Evolutionary conservation across 164 flowering plant species (phyloP), one percentile per base, ranked within the genome.

Genomic region (Sedum album): DNA sequence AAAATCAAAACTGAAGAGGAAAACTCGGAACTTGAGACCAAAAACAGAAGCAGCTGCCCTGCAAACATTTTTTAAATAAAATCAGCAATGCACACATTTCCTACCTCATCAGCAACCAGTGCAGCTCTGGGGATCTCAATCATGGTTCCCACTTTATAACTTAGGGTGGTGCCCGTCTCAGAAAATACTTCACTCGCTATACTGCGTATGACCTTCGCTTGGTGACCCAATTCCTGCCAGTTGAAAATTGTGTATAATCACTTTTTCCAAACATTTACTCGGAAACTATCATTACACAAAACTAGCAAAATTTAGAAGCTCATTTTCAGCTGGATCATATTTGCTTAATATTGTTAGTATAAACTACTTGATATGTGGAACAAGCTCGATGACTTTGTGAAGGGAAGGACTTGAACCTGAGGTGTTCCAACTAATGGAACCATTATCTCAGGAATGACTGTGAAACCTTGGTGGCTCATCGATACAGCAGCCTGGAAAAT

Each of bases 381-480:
- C n/a, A n/a, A n/a, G n/a, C n/a, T n/a, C n/a, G n/a, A n/a, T n/a
- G n/a, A n/a, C n/a, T n/a, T n/a, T n/a, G n/a, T n/a, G n/a, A n/a
- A n/a, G n/a, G n/a, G n/a, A n/a, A n/a, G n/a, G n/a, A n/a, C 5
- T 14, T 57, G 20, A 18, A 75, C 99, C 97, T 95, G 91, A 72
- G 99, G 96, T 41, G 99, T 91, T 73, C 99, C 99, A 41, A 95
- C 89, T n/a, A 95, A 93, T 17, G 99, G 99, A 79, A 95, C 96
- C 99, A 91, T 95, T 42, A 95, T 87, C 79, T 95, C 97, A 1
- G 99, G 99, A 70, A 86, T 60, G 71, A 95, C 97, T 68, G 71
- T 79, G 39, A 90, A 66, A 38, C 97, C 96, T 67, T 95, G 96
- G 78, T 76, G 78, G 73, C 68, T 85, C 90, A 87, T 80, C 31